phyloP scores from a whole-genome alignment of 257 asterid species.

The Solanum verrucosum region DNA sequence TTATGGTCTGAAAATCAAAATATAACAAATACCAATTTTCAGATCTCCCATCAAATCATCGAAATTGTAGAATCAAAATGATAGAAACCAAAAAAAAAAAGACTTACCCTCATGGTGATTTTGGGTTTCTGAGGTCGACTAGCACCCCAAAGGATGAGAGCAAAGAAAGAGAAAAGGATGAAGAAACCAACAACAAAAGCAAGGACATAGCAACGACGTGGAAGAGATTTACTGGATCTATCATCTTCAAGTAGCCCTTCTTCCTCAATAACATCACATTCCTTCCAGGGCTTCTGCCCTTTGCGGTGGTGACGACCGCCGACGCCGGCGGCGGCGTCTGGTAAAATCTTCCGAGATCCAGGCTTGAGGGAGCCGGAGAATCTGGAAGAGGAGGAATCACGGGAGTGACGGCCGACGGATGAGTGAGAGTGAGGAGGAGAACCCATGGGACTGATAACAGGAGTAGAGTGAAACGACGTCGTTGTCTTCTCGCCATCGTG shows the following conservation, averaged over 20 bases:
- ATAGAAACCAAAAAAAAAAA: not conserved
- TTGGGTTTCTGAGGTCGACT: conserved; percentile 78
- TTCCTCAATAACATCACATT: conserved; percentile 83
- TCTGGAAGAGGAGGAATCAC: conserved; percentile 85
- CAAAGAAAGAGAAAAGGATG: conserved; percentile 58
- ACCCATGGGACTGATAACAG: conserved; percentile 58
- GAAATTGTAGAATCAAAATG: not conserved
- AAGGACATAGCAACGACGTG: conserved; percentile 65
- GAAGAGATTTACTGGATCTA: conserved; percentile 26
- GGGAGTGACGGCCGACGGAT: conserved; percentile 74
- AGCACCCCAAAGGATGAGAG: conserved; percentile 88
- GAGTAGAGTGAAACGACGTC: conserved; percentile 76
- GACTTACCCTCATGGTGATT: conserved; percentile 60
- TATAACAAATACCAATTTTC: not conserved
- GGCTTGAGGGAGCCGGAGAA: conserved; percentile 74
- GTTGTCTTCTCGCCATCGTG: conserved; percentile 87
- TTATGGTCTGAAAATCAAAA: conserved; percentile 50
- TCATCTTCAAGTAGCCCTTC: conserved; percentile 78
- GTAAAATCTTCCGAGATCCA: conserved; percentile 64
- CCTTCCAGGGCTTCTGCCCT: conserved; percentile 57
- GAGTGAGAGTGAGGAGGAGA: conserved; percentile 85
- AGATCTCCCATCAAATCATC: not conserved
- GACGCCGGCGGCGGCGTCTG: conserved; percentile 37
- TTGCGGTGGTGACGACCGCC: conserved; percentile 7
- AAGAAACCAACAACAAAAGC: conserved; percentile 63